Evolutionary conservation across 257 asterid genomes (phyloP).

Genomic region (Coffea canephora): DNA sequence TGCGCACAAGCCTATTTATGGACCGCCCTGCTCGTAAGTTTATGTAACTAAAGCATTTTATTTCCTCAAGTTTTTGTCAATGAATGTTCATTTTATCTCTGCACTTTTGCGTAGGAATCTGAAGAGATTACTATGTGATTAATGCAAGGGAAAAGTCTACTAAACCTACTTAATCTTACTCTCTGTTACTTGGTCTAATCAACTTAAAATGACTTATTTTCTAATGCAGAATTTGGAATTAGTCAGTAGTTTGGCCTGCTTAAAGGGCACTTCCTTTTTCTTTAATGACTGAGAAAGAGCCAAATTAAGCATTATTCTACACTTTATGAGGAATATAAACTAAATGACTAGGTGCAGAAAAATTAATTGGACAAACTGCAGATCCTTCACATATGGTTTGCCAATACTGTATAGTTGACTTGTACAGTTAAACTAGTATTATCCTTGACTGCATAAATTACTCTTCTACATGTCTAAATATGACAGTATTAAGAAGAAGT

Average conservation of each 20-base stretch:
- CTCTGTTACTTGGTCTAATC: too few species aligned
- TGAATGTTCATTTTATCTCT: background rate
- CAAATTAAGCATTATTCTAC: background rate
- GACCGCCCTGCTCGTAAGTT: slow-evolving; percentile 83
- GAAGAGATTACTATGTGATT: background rate
- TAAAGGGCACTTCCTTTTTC: background rate
- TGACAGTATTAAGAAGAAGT: background rate
- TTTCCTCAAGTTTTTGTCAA: background rate
- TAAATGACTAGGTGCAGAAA: too few species aligned
- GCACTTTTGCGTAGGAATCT: background rate
- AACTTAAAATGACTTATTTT: too few species aligned
- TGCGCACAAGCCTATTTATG: slow-evolving; percentile 48
- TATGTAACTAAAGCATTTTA: background rate
- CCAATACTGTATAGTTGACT: too few species aligned
- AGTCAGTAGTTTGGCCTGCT: background rate
- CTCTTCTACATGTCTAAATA: background rate
- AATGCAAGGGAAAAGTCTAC: too few species aligned
- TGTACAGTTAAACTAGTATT: background rate
- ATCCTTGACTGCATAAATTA: background rate
- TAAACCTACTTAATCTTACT: too few species aligned
- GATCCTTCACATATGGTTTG: too few species aligned
- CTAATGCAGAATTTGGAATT: too few species aligned
- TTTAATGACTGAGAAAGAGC: background rate
- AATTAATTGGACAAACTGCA: too few species aligned
- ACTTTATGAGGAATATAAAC: background rate